These are phyloP conservation scores for Aphanocladium album DNA, from an alignment of 2,329 filamentous ascomycete species.

Conservation along the genomic window DNA sequence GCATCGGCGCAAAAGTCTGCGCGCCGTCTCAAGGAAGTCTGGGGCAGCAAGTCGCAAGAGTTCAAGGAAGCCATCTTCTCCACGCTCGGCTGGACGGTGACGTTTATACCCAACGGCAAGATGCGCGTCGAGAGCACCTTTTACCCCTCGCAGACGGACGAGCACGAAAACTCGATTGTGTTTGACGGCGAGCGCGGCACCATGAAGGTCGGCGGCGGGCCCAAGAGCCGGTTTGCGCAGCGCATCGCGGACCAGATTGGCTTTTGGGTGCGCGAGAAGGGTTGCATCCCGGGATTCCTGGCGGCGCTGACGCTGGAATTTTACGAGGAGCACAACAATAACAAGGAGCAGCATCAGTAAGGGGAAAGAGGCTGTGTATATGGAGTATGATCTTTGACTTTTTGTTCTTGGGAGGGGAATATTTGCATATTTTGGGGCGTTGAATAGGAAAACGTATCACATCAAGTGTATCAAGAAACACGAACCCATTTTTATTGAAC, in stretches of 20 bases:
- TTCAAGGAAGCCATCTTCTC: constrained; percentile 93
- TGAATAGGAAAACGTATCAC: neutral
- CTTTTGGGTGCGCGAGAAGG: constrained; percentile 93
- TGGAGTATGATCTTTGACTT: neutral
- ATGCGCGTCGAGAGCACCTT: constrained; percentile 87
- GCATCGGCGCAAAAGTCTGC: constrained; percentile 77
- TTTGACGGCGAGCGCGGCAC: constrained; percentile 93
- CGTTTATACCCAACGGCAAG: constrained; percentile 95
- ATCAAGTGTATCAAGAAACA: too few relatives aligned
- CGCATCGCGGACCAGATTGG: constrained; percentile 83
- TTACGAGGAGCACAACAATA: constrained; percentile 61
- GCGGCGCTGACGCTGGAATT: constrained; percentile 90
- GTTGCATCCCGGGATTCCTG: constrained; percentile 88
- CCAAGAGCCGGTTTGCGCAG: constrained; percentile 76
- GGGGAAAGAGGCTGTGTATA: neutral
- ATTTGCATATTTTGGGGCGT: constrained; percentile 3
- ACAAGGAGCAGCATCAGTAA: neutral
- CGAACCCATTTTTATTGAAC: neutral
- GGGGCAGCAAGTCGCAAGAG: constrained; percentile 83
- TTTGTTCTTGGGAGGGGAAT: neutral
- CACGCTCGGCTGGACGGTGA: constrained; percentile 88
- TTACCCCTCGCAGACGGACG: constrained; percentile 62
- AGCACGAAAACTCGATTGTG: constrained; percentile 69
- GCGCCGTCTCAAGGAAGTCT: constrained; percentile 85
- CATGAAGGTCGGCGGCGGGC: constrained; percentile 95